phyloP scores from a whole-genome alignment of 2,329 filamentous ascomycete genomes.

The Penicillium corylophilum region DNA sequence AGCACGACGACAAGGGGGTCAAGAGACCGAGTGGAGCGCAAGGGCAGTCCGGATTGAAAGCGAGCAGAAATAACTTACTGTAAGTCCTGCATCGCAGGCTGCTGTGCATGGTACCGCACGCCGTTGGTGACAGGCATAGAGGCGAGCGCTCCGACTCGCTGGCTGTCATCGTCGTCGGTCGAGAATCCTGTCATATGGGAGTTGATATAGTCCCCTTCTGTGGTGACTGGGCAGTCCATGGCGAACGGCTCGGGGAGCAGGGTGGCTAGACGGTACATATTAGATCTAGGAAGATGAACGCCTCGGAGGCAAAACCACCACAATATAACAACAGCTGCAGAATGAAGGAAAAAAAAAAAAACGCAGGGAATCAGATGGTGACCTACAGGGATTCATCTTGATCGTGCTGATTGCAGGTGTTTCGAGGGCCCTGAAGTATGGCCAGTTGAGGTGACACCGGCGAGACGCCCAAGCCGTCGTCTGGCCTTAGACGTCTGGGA shows the following conservation, averaged over 20 bases:
- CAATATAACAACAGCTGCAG: conserved; percentile 1
- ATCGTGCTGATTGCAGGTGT: conserved; percentile 21
- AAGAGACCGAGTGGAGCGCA: conserved; percentile 29
- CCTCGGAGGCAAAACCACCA: neutral
- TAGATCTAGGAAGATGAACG: neutral
- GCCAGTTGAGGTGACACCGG: conserved; percentile 23
- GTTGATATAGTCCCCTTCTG: conserved; percentile 42
- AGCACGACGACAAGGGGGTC: conserved; percentile 32
- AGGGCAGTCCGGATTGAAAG: conserved; percentile 41
- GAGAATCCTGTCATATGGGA: conserved; percentile 36
- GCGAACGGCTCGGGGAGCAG: conserved; percentile 38
- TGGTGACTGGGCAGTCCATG: conserved; percentile 40
- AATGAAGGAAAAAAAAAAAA: conserved; percentile 1
- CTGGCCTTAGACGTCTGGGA: conserved; percentile 18
- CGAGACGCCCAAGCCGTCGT: conserved; percentile 19
- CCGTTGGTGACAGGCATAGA: conserved; percentile 49
- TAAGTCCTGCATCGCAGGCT: conserved; percentile 52
- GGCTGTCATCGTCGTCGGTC: conserved; percentile 48
- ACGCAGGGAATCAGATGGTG: neutral
- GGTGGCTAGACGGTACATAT: conserved; percentile 17
- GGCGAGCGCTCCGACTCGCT: conserved; percentile 51
- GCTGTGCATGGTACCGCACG: conserved; percentile 54
- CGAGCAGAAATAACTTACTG: conserved; percentile 50
- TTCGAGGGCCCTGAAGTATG: conserved; percentile 24
- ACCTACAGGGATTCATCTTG: conserved; percentile 27